Base-by-base conservation (phyloP, 768 basidiomycete species). In the Mycena floridula region DNA sequence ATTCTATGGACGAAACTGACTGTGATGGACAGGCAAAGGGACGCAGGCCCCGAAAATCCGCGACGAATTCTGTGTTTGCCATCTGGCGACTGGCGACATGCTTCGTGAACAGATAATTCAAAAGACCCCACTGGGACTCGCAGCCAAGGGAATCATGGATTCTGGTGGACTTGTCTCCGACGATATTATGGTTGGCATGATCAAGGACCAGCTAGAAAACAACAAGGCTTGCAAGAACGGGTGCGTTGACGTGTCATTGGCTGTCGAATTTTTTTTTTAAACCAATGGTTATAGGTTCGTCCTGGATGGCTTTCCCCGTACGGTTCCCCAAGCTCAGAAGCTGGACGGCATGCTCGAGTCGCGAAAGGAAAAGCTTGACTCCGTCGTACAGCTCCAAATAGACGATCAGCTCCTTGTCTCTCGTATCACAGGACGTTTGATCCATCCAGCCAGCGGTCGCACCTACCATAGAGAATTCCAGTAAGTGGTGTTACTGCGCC, bases 21-120 rank as follows among this genome's bases (percentile, higher is more conserved):
- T 51, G 22, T 28, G 27, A 45, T 52, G 25, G 45, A 23, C 59
- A 96, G 95, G 95, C 54, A 99, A 99, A 76, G 96, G 96, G 22
- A 99, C 96, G 3, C 96, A 99, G 65, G 96, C 93, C 0, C 95
- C 96, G 5, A 79, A 74, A 61, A 93, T 99, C 70, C 82, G 85
- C 42, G 83, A 91, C 50, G 78, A 89, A 59, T 99, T 88, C 73
- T 94, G 92, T 60, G 81, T 99, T 37, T 99, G 96, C 73, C 96
- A 99, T 70, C 73, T 99, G 55, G 95, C 96, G 21, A 99, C 96
- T 24, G 96, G 96, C 16, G 96, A 99, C 72, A 95, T 99, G 92
- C 76, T 99, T 46, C 86, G 96, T 40, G 89, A 92, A 51, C 92
- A 99, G 64, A 92, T 99, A 49, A 59, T 81, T 26, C 65, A 82